phyloP scores from a whole-genome alignment of 1,284 basidiomycete species.

The Cystobasidiaceae sp. region DNA sequence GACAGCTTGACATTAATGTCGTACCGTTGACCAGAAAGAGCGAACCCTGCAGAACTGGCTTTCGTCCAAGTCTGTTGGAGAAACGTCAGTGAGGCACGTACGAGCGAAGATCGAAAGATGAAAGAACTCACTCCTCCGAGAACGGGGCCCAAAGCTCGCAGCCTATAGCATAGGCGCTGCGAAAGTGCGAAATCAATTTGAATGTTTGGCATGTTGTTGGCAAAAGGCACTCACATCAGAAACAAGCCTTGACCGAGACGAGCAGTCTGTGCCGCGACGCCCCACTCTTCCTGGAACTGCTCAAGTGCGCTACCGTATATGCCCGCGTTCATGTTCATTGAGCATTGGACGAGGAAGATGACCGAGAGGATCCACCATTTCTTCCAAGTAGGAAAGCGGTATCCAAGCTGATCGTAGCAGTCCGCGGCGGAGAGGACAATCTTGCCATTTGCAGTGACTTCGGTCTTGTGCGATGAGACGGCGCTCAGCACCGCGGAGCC shows the following conservation, averaged over 20 bases:
- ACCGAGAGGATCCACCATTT: slow-evolving; percentile 30
- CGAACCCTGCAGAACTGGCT: slow-evolving; percentile 45
- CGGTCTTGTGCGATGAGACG: no score
- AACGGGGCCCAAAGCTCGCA: slow-evolving; percentile 47
- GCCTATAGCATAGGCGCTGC: no score
- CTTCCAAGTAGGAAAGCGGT: slow-evolving; percentile 2
- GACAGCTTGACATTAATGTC: not conserved
- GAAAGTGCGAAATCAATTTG: no score
- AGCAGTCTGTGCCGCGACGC: slow-evolving; percentile 47
- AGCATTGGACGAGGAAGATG: slow-evolving; percentile 28
- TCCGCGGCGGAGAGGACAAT: slow-evolving; percentile 10
- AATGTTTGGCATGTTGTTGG: no score
- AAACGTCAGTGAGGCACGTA: not conserved
- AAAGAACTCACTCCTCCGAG: slow-evolving; percentile 44
- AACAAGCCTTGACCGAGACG: slow-evolving; percentile 49
- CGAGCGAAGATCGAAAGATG: not conserved
- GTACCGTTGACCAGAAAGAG: slow-evolving; percentile 47
- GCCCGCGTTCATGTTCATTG: slow-evolving; percentile 48
- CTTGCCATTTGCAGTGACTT: slow-evolving; percentile 2
- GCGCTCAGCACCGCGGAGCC: no score
- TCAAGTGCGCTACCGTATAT: slow-evolving; percentile 46
- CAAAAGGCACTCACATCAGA: slow-evolving; percentile 42
- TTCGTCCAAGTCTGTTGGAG: slow-evolving; percentile 41
- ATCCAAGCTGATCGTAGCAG: slow-evolving; percentile 22
- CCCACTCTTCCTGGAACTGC: slow-evolving; percentile 40